Evolutionary conservation across 352 stramenopile genomes (phyloP).

Genomic region (Pilasporangium apinafurcum): DNA sequence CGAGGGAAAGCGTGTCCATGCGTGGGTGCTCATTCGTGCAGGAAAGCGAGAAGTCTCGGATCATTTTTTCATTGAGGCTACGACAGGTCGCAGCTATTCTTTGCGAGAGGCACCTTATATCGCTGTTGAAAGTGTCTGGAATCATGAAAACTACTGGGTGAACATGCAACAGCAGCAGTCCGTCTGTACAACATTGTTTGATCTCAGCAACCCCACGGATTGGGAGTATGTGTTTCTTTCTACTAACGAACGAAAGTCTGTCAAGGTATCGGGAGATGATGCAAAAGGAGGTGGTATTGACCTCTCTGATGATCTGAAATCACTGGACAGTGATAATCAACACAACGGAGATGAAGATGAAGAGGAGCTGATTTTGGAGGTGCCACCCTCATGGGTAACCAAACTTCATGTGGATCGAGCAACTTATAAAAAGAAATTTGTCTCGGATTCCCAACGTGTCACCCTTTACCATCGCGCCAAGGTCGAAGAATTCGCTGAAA

Average conservation of each 20-base stretch:
- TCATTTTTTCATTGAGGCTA: slow-evolving; percentile 90
- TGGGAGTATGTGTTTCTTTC: slow-evolving; percentile 93
- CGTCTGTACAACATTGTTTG: slow-evolving; percentile 63
- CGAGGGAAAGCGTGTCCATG: slow-evolving; percentile 73
- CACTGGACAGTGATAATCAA: slow-evolving; percentile 55
- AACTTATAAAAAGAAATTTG: slow-evolving; percentile 82
- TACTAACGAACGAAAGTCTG: slow-evolving; percentile 47
- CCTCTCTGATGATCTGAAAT: slow-evolving; percentile 56
- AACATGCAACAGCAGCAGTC: slow-evolving; percentile 88
- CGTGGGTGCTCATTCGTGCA: slow-evolving; percentile 90
- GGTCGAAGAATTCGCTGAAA: slow-evolving; percentile 91
- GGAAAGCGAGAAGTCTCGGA: slow-evolving; percentile 85
- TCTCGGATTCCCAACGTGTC: slow-evolving; percentile 76
- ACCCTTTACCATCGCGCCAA: slow-evolving; percentile 89
- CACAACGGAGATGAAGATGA: slow-evolving; percentile 34
- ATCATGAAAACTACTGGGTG: slow-evolving; percentile 94
- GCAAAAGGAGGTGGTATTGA: slow-evolving; percentile 39
- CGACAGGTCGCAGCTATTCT: slow-evolving; percentile 85
- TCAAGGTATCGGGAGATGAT: slow-evolving; percentile 34
- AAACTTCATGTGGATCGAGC: slow-evolving; percentile 69
- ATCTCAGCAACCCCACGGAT: slow-evolving; percentile 77
- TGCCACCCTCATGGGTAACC: slow-evolving; percentile 79
- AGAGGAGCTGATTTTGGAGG: slow-evolving; percentile 74
- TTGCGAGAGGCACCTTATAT: slow-evolving; percentile 79
- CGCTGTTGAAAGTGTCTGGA: slow-evolving; percentile 88